A percentile compares a stretch with the other conserved stretches of the same genome.
These are phyloP conservation scores for Uronychia setigera DNA, from an alignment of 73 alveolate genomes.

Conservation along the genomic window DNA sequence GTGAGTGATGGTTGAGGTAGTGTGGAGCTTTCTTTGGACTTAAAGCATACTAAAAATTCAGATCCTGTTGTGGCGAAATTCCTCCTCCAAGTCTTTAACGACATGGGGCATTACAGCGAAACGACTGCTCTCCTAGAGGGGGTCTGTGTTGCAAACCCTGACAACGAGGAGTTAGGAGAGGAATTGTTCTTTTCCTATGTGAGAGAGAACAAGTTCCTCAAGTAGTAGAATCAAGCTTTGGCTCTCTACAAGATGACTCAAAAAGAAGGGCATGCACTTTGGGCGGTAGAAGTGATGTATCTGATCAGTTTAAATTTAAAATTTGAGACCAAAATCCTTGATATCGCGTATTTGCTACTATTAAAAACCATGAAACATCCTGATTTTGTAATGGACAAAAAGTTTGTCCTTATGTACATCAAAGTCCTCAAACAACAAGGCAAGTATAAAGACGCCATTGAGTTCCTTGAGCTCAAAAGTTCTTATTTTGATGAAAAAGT, in stretches of 20 bases:
- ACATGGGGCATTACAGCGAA: conserved; percentile 38
- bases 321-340: conserved; percentile 63
- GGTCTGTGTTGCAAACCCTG: conserved; percentile 23
- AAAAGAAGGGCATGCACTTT: conserved; percentile 53
- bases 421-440: conserved; percentile 46
- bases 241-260: conserved; percentile 28
- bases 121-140: conserved; percentile 46
- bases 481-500: conserved; percentile 41
- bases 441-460: conserved; percentile 60
- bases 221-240: conserved; percentile 54
- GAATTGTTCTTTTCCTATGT: conserved; percentile 58
- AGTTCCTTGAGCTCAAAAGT: conserved; percentile 45
- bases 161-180: conserved; percentile 50
- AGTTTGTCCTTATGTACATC: conserved; percentile 46
- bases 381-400: conserved; percentile 47
- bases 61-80: conserved; percentile 44
- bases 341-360: conserved; percentile 57
- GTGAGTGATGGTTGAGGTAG: too few species aligned
- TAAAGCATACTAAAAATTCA: conserved; percentile 34
- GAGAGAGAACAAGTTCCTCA: conserved; percentile 53
- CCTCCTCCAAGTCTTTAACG: conserved; percentile 32
- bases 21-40: conserved; percentile 28
- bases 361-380: conserved; percentile 62
- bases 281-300: conserved; percentile 70
- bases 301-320: conserved; percentile 41